These are phyloP conservation scores for Euphorbia pulcherrima DNA, from an alignment of 345 rosid genomes.

Conservation along the genomic window DNA sequence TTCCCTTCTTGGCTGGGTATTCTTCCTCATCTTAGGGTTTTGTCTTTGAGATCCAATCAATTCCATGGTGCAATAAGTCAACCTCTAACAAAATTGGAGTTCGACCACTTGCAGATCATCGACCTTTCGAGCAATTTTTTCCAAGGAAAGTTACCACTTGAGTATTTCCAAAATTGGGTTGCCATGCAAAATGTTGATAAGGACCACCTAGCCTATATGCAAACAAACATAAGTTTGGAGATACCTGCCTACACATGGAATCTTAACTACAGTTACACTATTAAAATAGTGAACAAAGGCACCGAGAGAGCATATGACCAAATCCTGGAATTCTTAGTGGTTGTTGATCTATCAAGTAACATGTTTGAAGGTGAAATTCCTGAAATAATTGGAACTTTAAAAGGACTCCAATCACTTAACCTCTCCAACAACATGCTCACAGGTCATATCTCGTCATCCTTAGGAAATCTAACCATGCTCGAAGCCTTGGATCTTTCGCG, in stretches of 20 bases:
- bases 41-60: not conserved
- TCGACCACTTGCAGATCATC: not conserved
- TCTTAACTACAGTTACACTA: not conserved
- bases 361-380: constrained; percentile 17
- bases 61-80: not conserved
- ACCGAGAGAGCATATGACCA: not conserved
- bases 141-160: not conserved
- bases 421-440: constrained; percentile 13
- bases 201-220: constrained; percentile 7
- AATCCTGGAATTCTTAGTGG: not conserved
- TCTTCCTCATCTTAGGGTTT: not conserved
- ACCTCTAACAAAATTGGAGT: not conserved
- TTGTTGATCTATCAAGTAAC: constrained; percentile 17
- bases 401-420: constrained; percentile 1
- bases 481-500: no score
- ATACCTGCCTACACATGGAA: not conserved
- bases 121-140: constrained; percentile 9
- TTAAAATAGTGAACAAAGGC: constrained; percentile 8
- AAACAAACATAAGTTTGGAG: constrained; percentile 3
- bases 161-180: not conserved
- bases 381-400: constrained; percentile 3
- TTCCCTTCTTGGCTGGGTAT: constrained; percentile 10
- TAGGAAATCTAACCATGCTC: no score
- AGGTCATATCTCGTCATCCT: not conserved
- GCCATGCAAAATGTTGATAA: not conserved